Base-by-base conservation (phyloP, 2,329 filamentous ascomycete genomes). In the Monilinia aucupariae region DNA sequence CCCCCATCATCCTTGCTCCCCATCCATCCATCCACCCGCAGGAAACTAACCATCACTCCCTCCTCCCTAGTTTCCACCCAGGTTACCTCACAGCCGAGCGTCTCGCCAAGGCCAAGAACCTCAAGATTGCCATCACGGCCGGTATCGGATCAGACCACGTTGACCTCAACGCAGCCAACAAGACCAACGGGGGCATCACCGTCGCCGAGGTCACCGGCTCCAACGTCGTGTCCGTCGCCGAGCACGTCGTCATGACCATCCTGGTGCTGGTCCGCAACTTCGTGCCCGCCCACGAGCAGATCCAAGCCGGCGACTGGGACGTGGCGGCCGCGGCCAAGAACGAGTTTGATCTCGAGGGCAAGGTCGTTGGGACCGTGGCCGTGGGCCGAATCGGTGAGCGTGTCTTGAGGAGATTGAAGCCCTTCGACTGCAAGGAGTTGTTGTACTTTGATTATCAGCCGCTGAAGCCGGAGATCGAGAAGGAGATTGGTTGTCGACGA, bases 391-490 rank as follows among this genome's bases (percentile, higher is more conserved):
- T 99, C 73, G 94, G 94, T 74, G 92, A 97, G 87, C 92, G 94
- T 80, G 94, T 99, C 64, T 86, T 99, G 72, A 90, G 93, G 78
- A 88, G 94, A 70, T 88, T 99, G 74, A 96, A 96, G 87, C 82
- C 92, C 70, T 99, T 99, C 76, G 93, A 96, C 83, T 99, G 94
- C 91, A 96, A 96, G 88, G 93, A 97, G 84, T 86, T 99, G 58
- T 86, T 97, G 68, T 99, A 99, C 90, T 97, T 90, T 77, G 94
- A 99, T 82, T 99, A 99, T 89, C 94, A 99, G 85, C 92, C 93
- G 59, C 84, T 99, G 69, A 83, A 80, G 65, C 75, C 91, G 65
- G 92, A 96, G 82, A 82, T 86, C 73, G 92, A 97, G 86, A 86
- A 89, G 79, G 93, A 97, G 83, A 97, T 97, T 79, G 93, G 93